Evolutionary conservation across 139 green algal species (phyloP).

Genomic region (Chlamydomonas asymmetrica): DNA sequence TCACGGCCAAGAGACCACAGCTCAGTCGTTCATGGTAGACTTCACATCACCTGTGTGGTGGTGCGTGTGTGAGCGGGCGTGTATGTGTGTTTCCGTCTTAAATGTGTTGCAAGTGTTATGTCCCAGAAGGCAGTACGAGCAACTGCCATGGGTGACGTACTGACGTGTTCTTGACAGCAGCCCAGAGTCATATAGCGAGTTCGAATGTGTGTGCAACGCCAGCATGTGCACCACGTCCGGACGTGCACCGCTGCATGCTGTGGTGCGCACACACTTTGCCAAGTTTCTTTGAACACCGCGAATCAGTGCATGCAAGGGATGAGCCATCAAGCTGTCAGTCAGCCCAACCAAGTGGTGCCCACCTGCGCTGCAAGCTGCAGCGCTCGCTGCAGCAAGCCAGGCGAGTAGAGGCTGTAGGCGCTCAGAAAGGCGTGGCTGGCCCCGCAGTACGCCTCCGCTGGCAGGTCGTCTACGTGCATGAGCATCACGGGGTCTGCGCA

Average conservation of each 20-base stretch:
- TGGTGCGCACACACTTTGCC: background rate
- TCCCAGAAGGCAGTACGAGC: too few relatives aligned
- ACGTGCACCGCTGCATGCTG: background rate
- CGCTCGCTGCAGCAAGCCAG: conserved; percentile 23
- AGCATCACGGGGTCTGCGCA: conserved; percentile 41
- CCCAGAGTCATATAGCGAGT: background rate
- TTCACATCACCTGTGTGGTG: too few relatives aligned
- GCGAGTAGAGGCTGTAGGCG: conserved; percentile 58
- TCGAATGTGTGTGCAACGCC: background rate
- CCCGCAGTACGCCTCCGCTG: conserved; percentile 34
- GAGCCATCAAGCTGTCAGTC: background rate
- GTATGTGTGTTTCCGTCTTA: too few relatives aligned
- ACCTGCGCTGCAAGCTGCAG: conserved; percentile 16
- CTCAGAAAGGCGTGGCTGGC: conserved; percentile 44
- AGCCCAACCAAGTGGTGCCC: background rate
- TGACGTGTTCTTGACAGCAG: too few relatives aligned
- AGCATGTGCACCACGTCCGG: background rate
- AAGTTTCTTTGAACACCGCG: too few relatives aligned
- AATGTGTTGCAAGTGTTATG: too few relatives aligned
- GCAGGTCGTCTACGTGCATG: conserved; percentile 32
- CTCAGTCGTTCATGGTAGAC: too few relatives aligned
- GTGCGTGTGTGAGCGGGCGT: too few relatives aligned
- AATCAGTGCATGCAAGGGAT: too few relatives aligned
- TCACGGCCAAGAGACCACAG: too few relatives aligned
- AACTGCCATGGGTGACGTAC: too few relatives aligned